Conservation (phyloP, 2,329 filamentous ascomycete genomes). For the Phialophora chinensis region DNA sequence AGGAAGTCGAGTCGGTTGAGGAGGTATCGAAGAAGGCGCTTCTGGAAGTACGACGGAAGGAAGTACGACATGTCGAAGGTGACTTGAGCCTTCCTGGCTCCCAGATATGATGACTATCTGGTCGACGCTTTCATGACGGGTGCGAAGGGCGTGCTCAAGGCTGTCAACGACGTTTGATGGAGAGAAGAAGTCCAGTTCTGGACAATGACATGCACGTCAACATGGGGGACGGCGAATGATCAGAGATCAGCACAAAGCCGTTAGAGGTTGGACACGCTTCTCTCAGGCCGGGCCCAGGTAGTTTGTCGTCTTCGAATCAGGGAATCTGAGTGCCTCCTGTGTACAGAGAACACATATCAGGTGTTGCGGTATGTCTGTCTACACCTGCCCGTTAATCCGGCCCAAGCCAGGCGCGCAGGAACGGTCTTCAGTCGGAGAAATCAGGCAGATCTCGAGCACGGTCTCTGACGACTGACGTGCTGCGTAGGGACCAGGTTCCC, state of each 20-base stretch:
- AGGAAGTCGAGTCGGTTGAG: slow-evolving; percentile 83
- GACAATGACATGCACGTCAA: slow-evolving; percentile 21
- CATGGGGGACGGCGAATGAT: slow-evolving; percentile 10
- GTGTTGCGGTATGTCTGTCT: slow-evolving; percentile 6
- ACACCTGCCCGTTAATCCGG: slow-evolving; percentile 10
- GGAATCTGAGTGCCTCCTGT: slow-evolving; percentile 3
- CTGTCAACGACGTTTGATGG: not conserved
- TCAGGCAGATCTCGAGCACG: slow-evolving; percentile 28
- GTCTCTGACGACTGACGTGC: slow-evolving; percentile 1
- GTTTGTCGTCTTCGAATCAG: slow-evolving; percentile 14
- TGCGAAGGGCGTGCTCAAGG: not conserved
- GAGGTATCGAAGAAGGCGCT: slow-evolving; percentile 84
- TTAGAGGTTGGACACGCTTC: slow-evolving; percentile 1
- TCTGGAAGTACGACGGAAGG: slow-evolving; percentile 80
- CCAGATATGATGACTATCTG: slow-evolving; percentile 12
- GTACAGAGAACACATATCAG: slow-evolving; percentile 18
- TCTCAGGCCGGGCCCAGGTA: slow-evolving; percentile 11
- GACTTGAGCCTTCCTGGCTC: slow-evolving; percentile 23
- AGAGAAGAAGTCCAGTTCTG: slow-evolving; percentile 10
- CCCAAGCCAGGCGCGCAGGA: slow-evolving; percentile 27
- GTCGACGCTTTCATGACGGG: slow-evolving; percentile 22
- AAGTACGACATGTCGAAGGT: slow-evolving; percentile 69
- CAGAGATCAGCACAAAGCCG: slow-evolving; percentile 16
- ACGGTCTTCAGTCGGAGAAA: slow-evolving; percentile 29
- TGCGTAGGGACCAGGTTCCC: not conserved